A percentile compares a stretch with the other conserved stretches of the same genome.
Evolutionary conservation across 2,329 filamentous ascomycete genomes (phyloP).

Genomic region (Pezicula rhizophila): DNA sequence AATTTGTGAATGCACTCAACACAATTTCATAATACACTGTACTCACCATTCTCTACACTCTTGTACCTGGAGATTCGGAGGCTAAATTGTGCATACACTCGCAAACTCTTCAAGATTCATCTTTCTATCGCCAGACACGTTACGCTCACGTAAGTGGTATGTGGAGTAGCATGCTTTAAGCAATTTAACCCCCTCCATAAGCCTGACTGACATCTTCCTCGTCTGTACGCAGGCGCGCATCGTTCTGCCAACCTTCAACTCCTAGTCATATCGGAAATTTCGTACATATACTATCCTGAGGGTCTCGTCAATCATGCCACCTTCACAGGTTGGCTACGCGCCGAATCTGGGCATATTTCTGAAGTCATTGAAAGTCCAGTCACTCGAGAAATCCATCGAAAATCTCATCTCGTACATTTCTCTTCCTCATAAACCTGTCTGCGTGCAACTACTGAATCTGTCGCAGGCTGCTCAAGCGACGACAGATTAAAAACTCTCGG

Average conservation of each 20-base stretch:
- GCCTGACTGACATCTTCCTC: not conserved
- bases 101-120: too few relatives aligned
- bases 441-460: conserved; percentile 8
- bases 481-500: conserved; percentile 83
- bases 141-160: too few relatives aligned
- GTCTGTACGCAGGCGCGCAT: not conserved
- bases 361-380: conserved; percentile 68
- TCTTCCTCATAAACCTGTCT: not conserved
- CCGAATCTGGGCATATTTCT: conserved; percentile 75
- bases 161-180: too few relatives aligned
- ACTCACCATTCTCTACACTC: not conserved
- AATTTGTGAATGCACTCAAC: too few relatives aligned
- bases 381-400: conserved; percentile 78
- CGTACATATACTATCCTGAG: not conserved
- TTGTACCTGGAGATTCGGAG: too few relatives aligned
- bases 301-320: conserved; percentile 41
- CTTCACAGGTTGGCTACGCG: conserved; percentile 43
- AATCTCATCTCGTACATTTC: conserved; percentile 68
- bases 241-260: not conserved
- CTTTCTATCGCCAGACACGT: too few relatives aligned
- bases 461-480: conserved; percentile 69
- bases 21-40: too few relatives aligned
- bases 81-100: too few relatives aligned
- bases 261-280: not conserved
- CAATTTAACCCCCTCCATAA: too few relatives aligned